These are phyloP conservation scores for Papiliotrema nemorosa DNA, from an alignment of 1,284 basidiomycete species.

Conservation along the genomic window DNA sequence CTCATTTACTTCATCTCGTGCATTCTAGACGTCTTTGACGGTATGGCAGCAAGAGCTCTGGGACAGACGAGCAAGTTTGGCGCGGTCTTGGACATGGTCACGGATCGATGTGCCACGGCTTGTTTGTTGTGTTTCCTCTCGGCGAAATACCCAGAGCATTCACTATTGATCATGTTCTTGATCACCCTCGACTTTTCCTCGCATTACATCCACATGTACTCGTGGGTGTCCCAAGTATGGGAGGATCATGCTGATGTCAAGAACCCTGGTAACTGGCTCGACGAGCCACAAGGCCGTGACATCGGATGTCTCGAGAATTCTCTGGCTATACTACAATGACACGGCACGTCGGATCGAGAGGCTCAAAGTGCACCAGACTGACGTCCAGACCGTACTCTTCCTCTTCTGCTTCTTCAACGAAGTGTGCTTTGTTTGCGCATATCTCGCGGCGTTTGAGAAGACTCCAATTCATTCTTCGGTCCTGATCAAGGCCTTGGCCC, in stretches of 20 bases:
- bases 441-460: slow-evolving; percentile 83
- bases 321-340: slow-evolving; percentile 93
- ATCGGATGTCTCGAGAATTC: slow-evolving; percentile 84
- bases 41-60: slow-evolving; percentile 83
- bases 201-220: slow-evolving; percentile 99
- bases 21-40: slow-evolving; percentile 92
- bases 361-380: not conserved
- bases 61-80: slow-evolving; percentile 95
- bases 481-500: slow-evolving; percentile 1
- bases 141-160: slow-evolving; percentile 76
- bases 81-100: slow-evolving; percentile 98
- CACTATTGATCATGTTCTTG: slow-evolving; percentile 86
- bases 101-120: slow-evolving; percentile 96
- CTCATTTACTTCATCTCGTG: slow-evolving; percentile 88
- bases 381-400: slow-evolving; percentile 71
- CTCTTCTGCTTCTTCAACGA: slow-evolving; percentile 96
- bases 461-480: slow-evolving; percentile 37
- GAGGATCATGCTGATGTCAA: slow-evolving; percentile 40
- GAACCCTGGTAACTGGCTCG: slow-evolving; percentile 89
- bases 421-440: slow-evolving; percentile 91
- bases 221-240: slow-evolving; percentile 53
- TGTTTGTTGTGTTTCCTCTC: slow-evolving; percentile 92
- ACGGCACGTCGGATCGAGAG: slow-evolving; percentile 58
- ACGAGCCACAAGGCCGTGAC: slow-evolving; percentile 88
- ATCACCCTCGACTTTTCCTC: slow-evolving; percentile 97